Conservation (phyloP, 768 basidiomycete genomes). For the Podaxis carcinomalis region DNA sequence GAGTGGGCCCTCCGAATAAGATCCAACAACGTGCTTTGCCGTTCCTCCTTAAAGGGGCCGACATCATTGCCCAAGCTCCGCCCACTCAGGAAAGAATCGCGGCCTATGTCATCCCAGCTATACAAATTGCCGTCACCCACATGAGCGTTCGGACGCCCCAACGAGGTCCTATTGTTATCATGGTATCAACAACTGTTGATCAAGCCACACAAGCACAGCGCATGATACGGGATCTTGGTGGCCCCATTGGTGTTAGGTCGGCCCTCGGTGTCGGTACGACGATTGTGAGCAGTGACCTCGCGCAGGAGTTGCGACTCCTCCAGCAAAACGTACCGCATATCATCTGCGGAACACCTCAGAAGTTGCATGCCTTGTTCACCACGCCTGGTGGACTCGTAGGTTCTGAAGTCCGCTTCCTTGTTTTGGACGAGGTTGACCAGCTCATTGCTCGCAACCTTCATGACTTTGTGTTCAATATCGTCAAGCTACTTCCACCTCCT, state of each 20-base stretch:
- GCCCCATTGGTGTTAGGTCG: constrained; percentile 87
- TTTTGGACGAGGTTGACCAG: constrained; percentile 97
- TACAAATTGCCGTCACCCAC: constrained; percentile 74
- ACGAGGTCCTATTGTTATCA: constrained; percentile 83
- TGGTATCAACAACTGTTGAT: constrained; percentile 97
- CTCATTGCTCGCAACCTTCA: constrained; percentile 95
- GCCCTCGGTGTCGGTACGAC: constrained; percentile 84
- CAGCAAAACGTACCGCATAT: constrained; percentile 94
- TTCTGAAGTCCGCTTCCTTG: constrained; percentile 86
- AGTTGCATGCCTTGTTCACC: constrained; percentile 89
- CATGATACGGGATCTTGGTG: constrained; percentile 92
- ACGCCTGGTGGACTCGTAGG: constrained; percentile 72
- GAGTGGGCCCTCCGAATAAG: constrained; percentile 97
- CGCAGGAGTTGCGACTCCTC: constrained; percentile 76
- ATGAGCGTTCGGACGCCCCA: constrained; percentile 47
- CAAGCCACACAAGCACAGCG: constrained; percentile 97
- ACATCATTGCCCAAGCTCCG: constrained; percentile 98
- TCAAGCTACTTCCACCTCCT: constrained; percentile 88
- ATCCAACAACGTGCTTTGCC: constrained; percentile 97
- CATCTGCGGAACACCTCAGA: constrained; percentile 96
- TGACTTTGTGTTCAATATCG: constrained; percentile 91
- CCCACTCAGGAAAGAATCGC: constrained; percentile 98
- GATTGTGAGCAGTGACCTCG: constrained; percentile 54
- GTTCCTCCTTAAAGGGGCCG: constrained; percentile 88
- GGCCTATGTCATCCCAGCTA: constrained; percentile 91